phyloP scores from a whole-genome alignment of 1,284 basidiomycete genomes.

The Rhodotorula glutinis region DNA sequence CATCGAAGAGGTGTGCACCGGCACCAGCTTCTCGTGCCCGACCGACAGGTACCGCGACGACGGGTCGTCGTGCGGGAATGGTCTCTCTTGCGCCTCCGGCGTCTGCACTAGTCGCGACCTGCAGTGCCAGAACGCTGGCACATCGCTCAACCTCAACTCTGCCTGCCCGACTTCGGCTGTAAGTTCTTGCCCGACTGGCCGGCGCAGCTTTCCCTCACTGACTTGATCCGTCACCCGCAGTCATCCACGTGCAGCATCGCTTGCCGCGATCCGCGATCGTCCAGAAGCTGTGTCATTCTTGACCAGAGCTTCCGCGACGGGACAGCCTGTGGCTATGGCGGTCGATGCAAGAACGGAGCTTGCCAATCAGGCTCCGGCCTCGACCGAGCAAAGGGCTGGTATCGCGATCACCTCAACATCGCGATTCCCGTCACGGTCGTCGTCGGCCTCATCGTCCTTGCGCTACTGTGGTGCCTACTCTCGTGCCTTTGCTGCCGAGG shows the following conservation, averaged over 20 bases:
- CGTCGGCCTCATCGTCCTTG: slow-evolving; percentile 58
- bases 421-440: slow-evolving; percentile 66
- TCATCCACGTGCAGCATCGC: slow-evolving; percentile 57
- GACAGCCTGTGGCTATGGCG: slow-evolving; percentile 67
- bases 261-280: slow-evolving; percentile 66
- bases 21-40: slow-evolving; percentile 70
- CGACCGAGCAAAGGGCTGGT: slow-evolving; percentile 61
- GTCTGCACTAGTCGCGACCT: slow-evolving; percentile 71
- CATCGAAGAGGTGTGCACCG: slow-evolving; percentile 72
- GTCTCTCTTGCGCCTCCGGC: slow-evolving; percentile 74
- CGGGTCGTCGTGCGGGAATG: slow-evolving; percentile 65
- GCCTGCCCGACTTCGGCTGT: slow-evolving; percentile 57
- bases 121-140: slow-evolving; percentile 72
- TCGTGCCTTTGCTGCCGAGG: slow-evolving; percentile 42
- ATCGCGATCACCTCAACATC: slow-evolving; percentile 66
- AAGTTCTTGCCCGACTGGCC: not conserved
- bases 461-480: slow-evolving; percentile 46
- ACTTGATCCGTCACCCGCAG: not conserved
- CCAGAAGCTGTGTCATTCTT: slow-evolving; percentile 64
- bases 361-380: slow-evolving; percentile 62
- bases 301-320: slow-evolving; percentile 76
- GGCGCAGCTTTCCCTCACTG: not conserved
- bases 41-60: slow-evolving; percentile 64
- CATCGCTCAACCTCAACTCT: slow-evolving; percentile 62
- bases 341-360: slow-evolving; percentile 57